Percentiles rank a stretch among this genome's conserved stretches.
phyloP scores from a whole-genome alignment of 257 asterid genomes.

The Penstemon barbatus region DNA sequence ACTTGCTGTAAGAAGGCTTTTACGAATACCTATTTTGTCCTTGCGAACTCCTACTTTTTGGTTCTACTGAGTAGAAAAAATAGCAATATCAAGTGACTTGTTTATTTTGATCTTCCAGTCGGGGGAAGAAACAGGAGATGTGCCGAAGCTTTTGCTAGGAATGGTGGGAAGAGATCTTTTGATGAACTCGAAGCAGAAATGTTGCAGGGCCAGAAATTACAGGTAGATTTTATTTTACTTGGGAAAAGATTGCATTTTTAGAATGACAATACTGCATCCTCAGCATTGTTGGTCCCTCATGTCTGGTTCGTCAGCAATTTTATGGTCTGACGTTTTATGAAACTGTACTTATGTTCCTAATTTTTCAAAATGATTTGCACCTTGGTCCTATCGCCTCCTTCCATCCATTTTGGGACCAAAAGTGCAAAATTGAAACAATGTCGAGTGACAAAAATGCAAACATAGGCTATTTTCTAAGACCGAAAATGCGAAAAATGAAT shows the following conservation, averaged over 20 bases:
- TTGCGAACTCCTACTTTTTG: neutral
- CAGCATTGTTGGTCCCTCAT: too few relatives aligned
- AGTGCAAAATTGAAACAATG: too few relatives aligned
- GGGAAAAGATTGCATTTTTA: neutral
- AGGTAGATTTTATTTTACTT: slow-evolving; percentile 42
- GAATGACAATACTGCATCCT: too few relatives aligned
- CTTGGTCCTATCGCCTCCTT: too few relatives aligned
- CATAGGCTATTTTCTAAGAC: too few relatives aligned
- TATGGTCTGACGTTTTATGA: too few relatives aligned
- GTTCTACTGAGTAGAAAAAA: neutral
- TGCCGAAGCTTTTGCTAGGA: slow-evolving; percentile 87
- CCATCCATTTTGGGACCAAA: too few relatives aligned
- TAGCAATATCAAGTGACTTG: neutral
- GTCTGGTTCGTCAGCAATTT: too few relatives aligned
- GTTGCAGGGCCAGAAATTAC: slow-evolving; percentile 91
- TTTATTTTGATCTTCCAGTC: slow-evolving; percentile 45
- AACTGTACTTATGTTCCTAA: too few relatives aligned
- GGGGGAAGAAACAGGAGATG: slow-evolving; percentile 96
- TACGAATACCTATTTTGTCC: neutral
- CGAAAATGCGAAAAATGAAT: too few relatives aligned
- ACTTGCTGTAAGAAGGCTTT: slow-evolving; percentile 74
- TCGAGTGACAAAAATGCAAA: too few relatives aligned
- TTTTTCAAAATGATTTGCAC: too few relatives aligned
- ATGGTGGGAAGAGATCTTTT: slow-evolving; percentile 82
- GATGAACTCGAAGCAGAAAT: slow-evolving; percentile 93